phyloP scores from a whole-genome alignment of 2,329 filamentous ascomycete species.

The Didymella exigua region DNA sequence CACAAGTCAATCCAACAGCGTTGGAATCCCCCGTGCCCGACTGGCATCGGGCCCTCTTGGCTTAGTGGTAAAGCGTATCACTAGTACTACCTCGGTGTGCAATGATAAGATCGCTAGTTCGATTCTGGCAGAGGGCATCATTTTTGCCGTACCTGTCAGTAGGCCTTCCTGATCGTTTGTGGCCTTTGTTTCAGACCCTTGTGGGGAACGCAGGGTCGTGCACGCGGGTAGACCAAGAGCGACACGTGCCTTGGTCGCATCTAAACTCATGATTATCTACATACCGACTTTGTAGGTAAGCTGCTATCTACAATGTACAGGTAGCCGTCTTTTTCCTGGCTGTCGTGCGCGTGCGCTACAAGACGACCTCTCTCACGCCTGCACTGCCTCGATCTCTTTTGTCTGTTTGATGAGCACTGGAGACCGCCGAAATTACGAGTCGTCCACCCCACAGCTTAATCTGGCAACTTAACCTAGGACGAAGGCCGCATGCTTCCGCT shows the following conservation, averaged over 20 bases:
- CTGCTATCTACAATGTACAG: neutral
- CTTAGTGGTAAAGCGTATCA: conserved; percentile 49
- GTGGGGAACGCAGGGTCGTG: neutral
- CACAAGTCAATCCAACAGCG: conserved; percentile 18
- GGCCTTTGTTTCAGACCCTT: neutral
- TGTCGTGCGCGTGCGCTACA: neutral
- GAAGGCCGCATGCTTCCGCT: conserved; percentile 12
- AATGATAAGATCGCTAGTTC: conserved; percentile 48
- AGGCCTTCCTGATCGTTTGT: neutral
- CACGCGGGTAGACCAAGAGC: neutral
- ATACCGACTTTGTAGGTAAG: neutral
- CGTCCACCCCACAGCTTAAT: conserved; percentile 20
- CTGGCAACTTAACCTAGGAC: conserved; percentile 14
- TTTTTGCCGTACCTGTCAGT: conserved; percentile 12
- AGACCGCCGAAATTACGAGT: conserved; percentile 37
- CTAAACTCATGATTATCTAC: neutral
- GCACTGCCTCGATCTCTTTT: conserved; percentile 10
- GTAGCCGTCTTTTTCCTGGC: neutral
- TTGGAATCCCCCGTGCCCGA: neutral
- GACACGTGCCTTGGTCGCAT: neutral
- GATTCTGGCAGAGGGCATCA: conserved; percentile 45
- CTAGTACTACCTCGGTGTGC: conserved; percentile 35
- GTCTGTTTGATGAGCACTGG: conserved; percentile 22
- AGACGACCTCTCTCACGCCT: neutral
- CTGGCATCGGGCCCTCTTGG: conserved; percentile 33